Base-by-base conservation (phyloP, 2,329 filamentous ascomycete species). In the Epichloe elymi region DNA sequence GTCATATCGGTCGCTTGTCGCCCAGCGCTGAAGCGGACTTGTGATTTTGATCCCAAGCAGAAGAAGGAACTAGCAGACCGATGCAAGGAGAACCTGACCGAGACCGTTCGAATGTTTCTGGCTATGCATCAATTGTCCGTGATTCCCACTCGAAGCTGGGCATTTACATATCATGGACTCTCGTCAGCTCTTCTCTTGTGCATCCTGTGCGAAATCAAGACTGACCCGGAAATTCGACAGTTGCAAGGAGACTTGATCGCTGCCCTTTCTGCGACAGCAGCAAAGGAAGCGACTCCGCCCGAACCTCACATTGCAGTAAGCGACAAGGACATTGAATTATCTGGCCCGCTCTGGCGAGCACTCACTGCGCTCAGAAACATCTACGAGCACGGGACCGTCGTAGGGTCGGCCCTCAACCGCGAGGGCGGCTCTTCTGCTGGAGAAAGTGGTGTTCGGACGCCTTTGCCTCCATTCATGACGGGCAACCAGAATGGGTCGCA, bases 71-170 rank as follows among this genome's bases (percentile, higher is more conserved):
- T 84, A 0, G 75, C 76, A 2, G 73, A 77, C 30, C 74, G 74
- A 52, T 84, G 80, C 68, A 82, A 81, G 60, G 65, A 69, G 15
- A 83, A 82, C 59, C 67, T 84, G 26, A 78, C 78, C 5, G 79
- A 83, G 60, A 83, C 80, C 12, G 80, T 84, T 11, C 74, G 78
- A 40, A 84, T 83, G 80, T 84, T 83, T 59, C 67, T 84, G 20
- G 78, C 80, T 15, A 84, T 84, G 80, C 80, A 84, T 61, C 80
- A 82, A 55, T 67, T 84, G 33, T 83, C 79, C 2, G 76, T 81
- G 8, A 83, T 83, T 45, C 80, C 80, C 1, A 84, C 80, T 0
- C 70, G 80, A 26, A 83, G 78, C 51, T 84, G 80, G 80, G 80
- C 80, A 0, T 83, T 83, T 54, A 84, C 80, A 1, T 83, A 83